phyloP scores from a whole-genome alignment of 1,284 basidiomycete genomes.

The Ceratobasidium sp. region DNA sequence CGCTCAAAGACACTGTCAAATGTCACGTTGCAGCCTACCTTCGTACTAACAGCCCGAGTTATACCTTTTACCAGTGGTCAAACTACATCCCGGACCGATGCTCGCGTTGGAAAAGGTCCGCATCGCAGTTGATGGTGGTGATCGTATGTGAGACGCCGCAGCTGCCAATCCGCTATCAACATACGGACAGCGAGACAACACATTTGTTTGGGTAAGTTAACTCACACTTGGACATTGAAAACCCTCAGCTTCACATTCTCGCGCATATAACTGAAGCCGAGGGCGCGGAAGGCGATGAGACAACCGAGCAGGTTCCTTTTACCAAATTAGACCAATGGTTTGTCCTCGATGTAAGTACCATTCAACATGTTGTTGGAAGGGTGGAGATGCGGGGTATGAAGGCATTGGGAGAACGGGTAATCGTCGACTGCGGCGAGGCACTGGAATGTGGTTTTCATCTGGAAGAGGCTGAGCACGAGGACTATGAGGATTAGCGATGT shows the following conservation, averaged over 20 bases:
- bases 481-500: too few species aligned
- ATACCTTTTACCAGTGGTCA: slow-evolving; percentile 10
- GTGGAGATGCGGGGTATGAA: not conserved
- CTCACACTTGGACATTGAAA: not conserved
- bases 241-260: slow-evolving; percentile 15
- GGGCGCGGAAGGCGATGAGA: slow-evolving; percentile 5
- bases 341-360: slow-evolving; percentile 20
- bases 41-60: not conserved
- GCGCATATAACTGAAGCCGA: slow-evolving; percentile 19
- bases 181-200: slow-evolving; percentile 11
- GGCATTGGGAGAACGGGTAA: slow-evolving; percentile 4
- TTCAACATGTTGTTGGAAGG: not conserved
- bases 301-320: slow-evolving; percentile 2
- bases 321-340: slow-evolving; percentile 8
- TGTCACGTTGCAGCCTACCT: slow-evolving; percentile 5
- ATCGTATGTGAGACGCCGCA: not conserved
- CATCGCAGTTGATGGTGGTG: not conserved
- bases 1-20: not conserved
- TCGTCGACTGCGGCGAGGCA: slow-evolving; percentile 18
- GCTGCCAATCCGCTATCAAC: slow-evolving; percentile 10
- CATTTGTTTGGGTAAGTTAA: slow-evolving; percentile 21
- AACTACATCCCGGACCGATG: not conserved
- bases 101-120: slow-evolving; percentile 32
- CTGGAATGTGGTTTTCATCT: too few species aligned
- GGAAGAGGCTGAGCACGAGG: too few species aligned